These are phyloP conservation scores for Candida smagusa DNA, from an alignment of 1,139 yeast genomes.

Conservation along the genomic window DNA sequence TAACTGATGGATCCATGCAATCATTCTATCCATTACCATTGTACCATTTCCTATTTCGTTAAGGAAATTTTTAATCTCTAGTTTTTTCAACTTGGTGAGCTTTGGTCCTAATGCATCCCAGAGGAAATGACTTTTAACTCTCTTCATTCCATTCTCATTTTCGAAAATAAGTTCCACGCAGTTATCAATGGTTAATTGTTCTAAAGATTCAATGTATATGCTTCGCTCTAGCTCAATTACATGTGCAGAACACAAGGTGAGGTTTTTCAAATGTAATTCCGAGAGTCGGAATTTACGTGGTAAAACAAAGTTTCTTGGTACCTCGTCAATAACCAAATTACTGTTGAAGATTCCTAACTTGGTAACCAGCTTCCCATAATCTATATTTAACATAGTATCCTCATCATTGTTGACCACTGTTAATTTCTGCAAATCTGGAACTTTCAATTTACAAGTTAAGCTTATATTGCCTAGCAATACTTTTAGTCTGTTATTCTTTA, in stretches of 20 bases:
- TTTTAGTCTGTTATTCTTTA: slow-evolving; percentile 3
- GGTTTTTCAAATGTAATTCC: slow-evolving; percentile 6
- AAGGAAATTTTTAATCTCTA: slow-evolving; percentile 6
- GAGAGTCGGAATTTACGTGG: slow-evolving; percentile 1
- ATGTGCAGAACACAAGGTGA: slow-evolving; percentile 5
- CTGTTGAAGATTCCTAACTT: slow-evolving; percentile 4
- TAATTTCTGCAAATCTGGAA: slow-evolving; percentile 7
- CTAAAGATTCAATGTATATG: slow-evolving; percentile 3
- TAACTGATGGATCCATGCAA: not conserved
- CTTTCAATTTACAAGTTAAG: not conserved
- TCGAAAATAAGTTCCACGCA: slow-evolving; percentile 19
- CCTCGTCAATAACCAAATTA: slow-evolving; percentile 2
- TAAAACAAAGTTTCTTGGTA: not conserved
- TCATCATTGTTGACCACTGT: slow-evolving; percentile 5
- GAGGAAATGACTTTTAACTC: slow-evolving; percentile 7
- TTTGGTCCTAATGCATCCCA: slow-evolving; percentile 6
- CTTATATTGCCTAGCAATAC: slow-evolving; percentile 11
- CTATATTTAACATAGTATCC: slow-evolving; percentile 1
- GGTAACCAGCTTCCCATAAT: not conserved
- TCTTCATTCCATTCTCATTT: slow-evolving; percentile 8
- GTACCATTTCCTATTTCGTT: slow-evolving; percentile 6
- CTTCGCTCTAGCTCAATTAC: slow-evolving; percentile 1
- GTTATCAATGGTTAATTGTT: slow-evolving; percentile 15
- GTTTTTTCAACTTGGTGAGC: slow-evolving; percentile 1
- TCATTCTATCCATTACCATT: slow-evolving; percentile 4